Evolutionary conservation across 352 stramenopile genomes (phyloP), one percentile per base, ranked within the genome.

Genomic region (Phytophthora parvispora): DNA sequence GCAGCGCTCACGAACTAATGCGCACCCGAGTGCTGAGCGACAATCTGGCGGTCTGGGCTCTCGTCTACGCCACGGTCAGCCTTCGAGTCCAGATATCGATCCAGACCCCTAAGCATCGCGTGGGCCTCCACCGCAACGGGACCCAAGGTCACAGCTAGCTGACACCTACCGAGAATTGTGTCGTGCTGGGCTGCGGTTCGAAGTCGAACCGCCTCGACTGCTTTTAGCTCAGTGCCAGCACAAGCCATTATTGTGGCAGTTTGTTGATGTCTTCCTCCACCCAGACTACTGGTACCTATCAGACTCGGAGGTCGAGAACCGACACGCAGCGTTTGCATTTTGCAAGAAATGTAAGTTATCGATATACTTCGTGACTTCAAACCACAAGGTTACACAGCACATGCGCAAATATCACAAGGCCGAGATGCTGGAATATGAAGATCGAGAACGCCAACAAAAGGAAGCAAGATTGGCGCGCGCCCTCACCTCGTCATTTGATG

Each of bases 51-150:
- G 32, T 38, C 32, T 38, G 32, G 32, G 32, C 32, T 38, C 32
- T 38, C 32, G 32, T 38, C 32, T 38, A 38, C 32, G 9, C 32
- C 32, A 38, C 9, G 32, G 32, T 38, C 32, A 38, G 32, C 32
- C 32, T 38, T 13, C 32, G 9, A 38, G 32, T 38, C 32, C 32
- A 38, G 32, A 38, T 38, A 38, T 38, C 32, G 4, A 38, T 13
- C 32, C 32, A 38, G 32, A 38, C 32, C 32, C 32, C 32, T n/a
- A n/a, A n/a, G n/a, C 29, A 34, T 34, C 29, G 29, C 29, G 29
- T 34, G 29, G 29, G 29, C 29, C 29, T 34, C 29, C 29, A 8
- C 29, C 29, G 29, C 81, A 25, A 87, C 83, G 7, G 7, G 34
- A 42, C 13, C 34, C 34, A 42, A 6, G 13, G 9, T 42, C 34